Conservation (phyloP, 2,329 filamentous ascomycete genomes). For the Aspergillus chevalieri region DNA sequence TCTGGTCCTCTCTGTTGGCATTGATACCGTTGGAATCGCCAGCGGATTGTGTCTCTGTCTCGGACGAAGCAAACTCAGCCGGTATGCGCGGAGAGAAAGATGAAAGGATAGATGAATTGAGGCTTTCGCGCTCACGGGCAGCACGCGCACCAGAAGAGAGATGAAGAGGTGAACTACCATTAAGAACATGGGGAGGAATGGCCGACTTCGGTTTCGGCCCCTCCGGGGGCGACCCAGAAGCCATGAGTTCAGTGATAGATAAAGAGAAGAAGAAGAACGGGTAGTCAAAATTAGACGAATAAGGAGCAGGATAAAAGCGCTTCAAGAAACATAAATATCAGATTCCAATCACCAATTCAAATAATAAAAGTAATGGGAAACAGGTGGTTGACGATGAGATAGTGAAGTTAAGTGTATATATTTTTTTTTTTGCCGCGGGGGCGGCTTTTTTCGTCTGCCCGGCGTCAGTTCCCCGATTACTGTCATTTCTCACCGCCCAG, state of each 20-base stretch:
- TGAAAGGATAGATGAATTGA: slow-evolving; percentile 54
- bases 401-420: neutral
- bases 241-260: slow-evolving; percentile 30
- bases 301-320: neutral
- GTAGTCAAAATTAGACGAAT: neutral
- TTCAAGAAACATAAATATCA: neutral
- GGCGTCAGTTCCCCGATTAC: neutral
- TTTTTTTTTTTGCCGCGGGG: neutral
- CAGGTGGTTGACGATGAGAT: neutral
- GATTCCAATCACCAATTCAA: neutral
- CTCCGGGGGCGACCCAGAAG: slow-evolving; percentile 37
- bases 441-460: neutral
- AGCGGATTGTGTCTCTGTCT: slow-evolving; percentile 10
- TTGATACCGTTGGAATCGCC: slow-evolving; percentile 6
- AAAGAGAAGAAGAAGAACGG: neutral
- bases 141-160: slow-evolving; percentile 44
- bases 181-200: slow-evolving; percentile 52
- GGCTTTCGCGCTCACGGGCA: slow-evolving; percentile 51
- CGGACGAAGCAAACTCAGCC: slow-evolving; percentile 22
- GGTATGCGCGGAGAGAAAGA: slow-evolving; percentile 45
- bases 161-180: slow-evolving; percentile 50
- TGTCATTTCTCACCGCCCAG: neutral
- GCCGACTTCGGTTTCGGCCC: slow-evolving; percentile 46
- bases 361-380: neutral
- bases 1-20: neutral